Evolutionary conservation across 345 rosid genomes (phyloP), one percentile per base, ranked within the genome.

Genomic region (Lepidium sativum): DNA sequence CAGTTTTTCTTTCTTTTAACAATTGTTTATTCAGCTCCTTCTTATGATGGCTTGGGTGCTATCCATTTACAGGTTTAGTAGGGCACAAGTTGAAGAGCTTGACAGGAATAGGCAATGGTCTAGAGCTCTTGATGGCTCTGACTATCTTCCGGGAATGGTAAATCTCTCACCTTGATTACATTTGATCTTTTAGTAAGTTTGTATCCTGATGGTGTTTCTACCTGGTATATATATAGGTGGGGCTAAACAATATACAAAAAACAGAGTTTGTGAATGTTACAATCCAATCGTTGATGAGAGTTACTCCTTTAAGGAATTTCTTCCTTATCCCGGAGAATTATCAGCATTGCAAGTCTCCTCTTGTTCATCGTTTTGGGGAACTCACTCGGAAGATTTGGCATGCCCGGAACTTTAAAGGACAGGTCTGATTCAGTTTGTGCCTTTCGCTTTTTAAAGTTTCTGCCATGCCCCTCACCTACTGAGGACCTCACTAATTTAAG

Each of bases 61-160:
- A 69, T 63, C 29, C 12, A 5, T 55, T 47, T 81, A 52, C 77
- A 91, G 99, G 82, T 88, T 95, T 82, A 80, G 80, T 15, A 74
- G 73, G 75, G 91, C 85, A 21, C 97, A 91, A 77, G 96, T 95
- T 42, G 82, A 77, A 68, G 91, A 80, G 82, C 80, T 95, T 68
- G 99, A 95, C 75, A 84, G 49, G 74, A 91, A 80, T 71, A 88
- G 83, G 75, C 89, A 84, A 51, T 95, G 99, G 99, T 95, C 99
- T 35, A 86, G 96, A 77, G 91, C 96, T 54, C 96, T 95, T 67
- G 99, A 91, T 79, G 99, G 99, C 61, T 91, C 99, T 32, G 95
- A 94, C 79, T 91, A 94, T 70, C 95, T 94, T 68, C 99, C 99
- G 0, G 99, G 99, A 81, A 94, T 94, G 97, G 96, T 88, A 68